Base-by-base conservation (phyloP, 805 yeast genomes). In the Komagataella mondaviorum region DNA sequence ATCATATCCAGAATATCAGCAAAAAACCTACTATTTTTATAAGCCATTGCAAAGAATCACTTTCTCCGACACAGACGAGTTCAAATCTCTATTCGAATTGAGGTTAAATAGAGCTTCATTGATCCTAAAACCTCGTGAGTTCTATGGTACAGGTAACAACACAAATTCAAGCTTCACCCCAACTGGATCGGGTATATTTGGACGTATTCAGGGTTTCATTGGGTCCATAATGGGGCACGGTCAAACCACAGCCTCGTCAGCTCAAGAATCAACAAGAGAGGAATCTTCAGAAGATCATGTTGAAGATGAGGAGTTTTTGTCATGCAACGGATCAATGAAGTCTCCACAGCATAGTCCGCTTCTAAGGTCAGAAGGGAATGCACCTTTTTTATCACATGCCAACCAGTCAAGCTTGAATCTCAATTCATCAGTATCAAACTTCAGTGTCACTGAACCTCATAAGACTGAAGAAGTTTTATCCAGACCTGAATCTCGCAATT, bases 41-140 rank as follows among this genome's bases (percentile, higher is more conserved):
- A 73, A 75, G 50, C 71, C 73, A 4, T 70, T 78, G 48, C 90
- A 88, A 18, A 75, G 85, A 52, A 72, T 78, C 4, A 76, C 83
- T 0, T 88, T 83, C 54, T 67, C 80, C 2, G 75, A 73, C 3
- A 75, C 78, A 0, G 85, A 83, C 49, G 91, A 88, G 57, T 66
- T 58, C 47, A 57, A 66, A 53, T 66, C 80, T 2, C 67, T 89
- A 44, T 62, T 61, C 23, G 74, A 70, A 3, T 68, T 89, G 51
- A 80, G 78, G 20, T 67, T 89, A 50, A 72, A 77, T 14, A 71
- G 95, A 52, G 82, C 95, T 8, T 87, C 85, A 0, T 64, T 89
- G 48, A 81, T 87, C 22, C 68, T 89, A 55, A 85, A 85, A 60
- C 90, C 93, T 3, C 46, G 62, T 2, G 68, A 65, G 14, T 30